Conservation (phyloP, 257 asterid genomes). For the Nemophila menziesii region DNA sequence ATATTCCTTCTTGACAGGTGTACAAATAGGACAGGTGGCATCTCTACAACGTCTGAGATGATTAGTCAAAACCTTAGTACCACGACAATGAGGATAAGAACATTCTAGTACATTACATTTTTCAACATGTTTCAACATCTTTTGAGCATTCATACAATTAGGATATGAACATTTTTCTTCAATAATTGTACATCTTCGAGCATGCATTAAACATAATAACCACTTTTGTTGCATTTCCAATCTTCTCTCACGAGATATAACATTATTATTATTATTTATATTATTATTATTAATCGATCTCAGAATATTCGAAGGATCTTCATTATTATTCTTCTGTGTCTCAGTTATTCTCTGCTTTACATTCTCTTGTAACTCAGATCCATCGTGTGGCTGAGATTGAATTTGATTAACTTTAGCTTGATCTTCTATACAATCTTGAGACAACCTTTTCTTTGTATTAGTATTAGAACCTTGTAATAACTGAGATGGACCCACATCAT, state of each 20-base stretch:
- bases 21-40: constrained; percentile 67
- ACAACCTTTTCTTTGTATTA: no score
- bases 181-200: constrained; percentile 64
- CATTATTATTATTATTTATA: no score
- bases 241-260: constrained; percentile 46
- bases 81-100: constrained; percentile 46
- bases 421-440: no score
- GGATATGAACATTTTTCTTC: constrained; percentile 70
- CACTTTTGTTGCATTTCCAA: constrained; percentile 59
- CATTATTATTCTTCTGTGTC: no score
- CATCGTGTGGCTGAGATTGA: no score
- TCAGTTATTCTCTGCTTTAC: no score
- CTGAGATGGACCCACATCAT: no score
- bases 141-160: constrained; percentile 52
- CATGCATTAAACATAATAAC: constrained; percentile 81
- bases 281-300: no score
- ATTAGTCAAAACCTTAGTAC: constrained; percentile 34
- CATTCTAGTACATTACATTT: constrained; percentile 40
- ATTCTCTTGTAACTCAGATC: no score
- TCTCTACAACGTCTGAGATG: constrained; percentile 53
- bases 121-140: constrained; percentile 57
- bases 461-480: no score
- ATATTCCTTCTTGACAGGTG: constrained; percentile 53
- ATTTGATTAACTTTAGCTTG: no score
- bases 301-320: no score